phyloP scores from a whole-genome alignment of 495 filamentous ascomycete species.

The Diplogelasinospora grovesii region DNA sequence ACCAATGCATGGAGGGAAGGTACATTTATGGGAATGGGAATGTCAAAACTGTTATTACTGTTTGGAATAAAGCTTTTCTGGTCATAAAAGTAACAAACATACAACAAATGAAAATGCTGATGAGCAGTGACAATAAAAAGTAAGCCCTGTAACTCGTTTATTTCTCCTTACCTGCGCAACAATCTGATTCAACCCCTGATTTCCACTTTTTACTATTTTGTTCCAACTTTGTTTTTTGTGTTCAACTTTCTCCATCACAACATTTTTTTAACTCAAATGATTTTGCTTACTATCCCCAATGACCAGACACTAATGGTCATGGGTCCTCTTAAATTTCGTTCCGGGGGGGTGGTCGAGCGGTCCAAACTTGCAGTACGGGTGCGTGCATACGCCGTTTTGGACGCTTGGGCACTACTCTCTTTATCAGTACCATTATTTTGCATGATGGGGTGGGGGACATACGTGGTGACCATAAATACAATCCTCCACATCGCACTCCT shows the following conservation, averaged over 20 bases:
- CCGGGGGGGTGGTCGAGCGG: conserved; percentile 43
- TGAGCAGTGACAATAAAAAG: too few species aligned
- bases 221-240: background rate
- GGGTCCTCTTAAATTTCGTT: conserved; percentile 35
- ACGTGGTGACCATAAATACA: conserved; percentile 81
- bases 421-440: background rate
- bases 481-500: conserved; percentile 64
- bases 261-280: background rate
- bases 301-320: conserved; percentile 11
- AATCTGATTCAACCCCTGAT: too few species aligned
- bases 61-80: too few species aligned
- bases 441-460: conserved; percentile 9
- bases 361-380: conserved; percentile 41
- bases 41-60: too few species aligned
- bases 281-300: background rate
- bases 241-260: too few species aligned
- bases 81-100: too few species aligned
- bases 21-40: too few species aligned
- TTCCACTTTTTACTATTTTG: too few species aligned
- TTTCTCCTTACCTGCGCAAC: too few species aligned
- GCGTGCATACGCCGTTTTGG: conserved; percentile 31
- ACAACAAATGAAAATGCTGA: too few species aligned
- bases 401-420: conserved; percentile 33
- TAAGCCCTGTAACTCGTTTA: too few species aligned
- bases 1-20: too few species aligned